phyloP scores from a whole-genome alignment of 1,284 basidiomycete genomes.

The Megacollybia platyphylla region DNA sequence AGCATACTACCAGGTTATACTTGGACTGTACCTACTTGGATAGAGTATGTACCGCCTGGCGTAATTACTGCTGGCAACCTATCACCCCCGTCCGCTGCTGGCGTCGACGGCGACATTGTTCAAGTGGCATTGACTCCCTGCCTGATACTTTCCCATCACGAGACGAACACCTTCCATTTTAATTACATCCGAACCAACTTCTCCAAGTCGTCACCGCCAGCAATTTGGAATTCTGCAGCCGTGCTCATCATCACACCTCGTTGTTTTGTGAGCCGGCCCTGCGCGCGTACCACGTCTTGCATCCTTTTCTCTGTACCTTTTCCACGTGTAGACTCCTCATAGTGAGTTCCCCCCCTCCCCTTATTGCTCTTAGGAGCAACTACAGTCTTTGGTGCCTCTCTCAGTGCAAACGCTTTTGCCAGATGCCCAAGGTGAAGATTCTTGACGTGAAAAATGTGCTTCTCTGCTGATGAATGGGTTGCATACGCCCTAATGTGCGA shows the following conservation, averaged over 20 bases:
- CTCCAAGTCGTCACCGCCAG: conserved; percentile 56
- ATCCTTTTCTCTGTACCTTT: conserved; percentile 72
- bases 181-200: conserved; percentile 31
- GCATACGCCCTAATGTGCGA: conserved; percentile 96
- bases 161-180: background rate
- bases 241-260: conserved; percentile 71
- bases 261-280: conserved; percentile 75
- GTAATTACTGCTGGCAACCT: conserved; percentile 50
- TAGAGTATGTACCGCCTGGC: conserved; percentile 60
- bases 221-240: conserved; percentile 75
- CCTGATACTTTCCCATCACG: too few relatives aligned
- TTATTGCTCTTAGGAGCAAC: conserved; percentile 17
- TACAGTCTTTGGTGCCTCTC: conserved; percentile 80
- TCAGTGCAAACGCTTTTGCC: conserved; percentile 91
- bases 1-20: conserved; percentile 11
- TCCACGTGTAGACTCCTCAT: conserved; percentile 27
- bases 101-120: conserved; percentile 12
- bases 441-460: conserved; percentile 91
- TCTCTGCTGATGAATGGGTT: conserved; percentile 92
- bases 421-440: conserved; percentile 92
- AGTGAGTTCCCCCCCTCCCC: conserved; percentile 11
- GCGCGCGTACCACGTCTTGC: conserved; percentile 76
- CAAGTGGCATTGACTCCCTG: background rate
- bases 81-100: conserved; percentile 27
- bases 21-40: conserved; percentile 40